phyloP scores from a whole-genome alignment of 2,329 filamentous ascomycete genomes.

The Neurospora crassa region DNA sequence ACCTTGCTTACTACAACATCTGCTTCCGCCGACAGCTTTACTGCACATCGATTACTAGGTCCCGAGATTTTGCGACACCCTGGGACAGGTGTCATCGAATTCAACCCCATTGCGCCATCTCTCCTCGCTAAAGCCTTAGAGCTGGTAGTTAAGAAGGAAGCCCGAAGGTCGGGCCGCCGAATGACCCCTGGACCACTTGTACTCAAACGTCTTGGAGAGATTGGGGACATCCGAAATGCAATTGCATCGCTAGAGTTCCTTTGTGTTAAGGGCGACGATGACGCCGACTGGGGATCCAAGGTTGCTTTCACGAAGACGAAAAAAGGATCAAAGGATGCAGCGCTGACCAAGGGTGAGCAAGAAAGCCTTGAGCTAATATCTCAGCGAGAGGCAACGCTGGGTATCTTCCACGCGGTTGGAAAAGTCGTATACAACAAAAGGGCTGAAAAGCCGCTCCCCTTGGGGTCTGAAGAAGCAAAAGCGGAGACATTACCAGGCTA shows the following conservation, averaged over 20 bases:
- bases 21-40: slow-evolving; percentile 82
- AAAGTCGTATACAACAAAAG: slow-evolving; percentile 97
- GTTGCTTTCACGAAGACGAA: slow-evolving; percentile 62
- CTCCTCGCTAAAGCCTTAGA: slow-evolving; percentile 78
- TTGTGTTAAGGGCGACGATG: slow-evolving; percentile 70
- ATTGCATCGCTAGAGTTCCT: slow-evolving; percentile 87
- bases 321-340: slow-evolving; percentile 46
- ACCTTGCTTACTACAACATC: slow-evolving; percentile 78
- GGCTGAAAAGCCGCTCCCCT: slow-evolving; percentile 39
- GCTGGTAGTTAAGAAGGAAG: slow-evolving; percentile 74
- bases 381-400: slow-evolving; percentile 79
- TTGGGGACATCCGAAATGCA: slow-evolving; percentile 89
- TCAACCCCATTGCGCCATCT: slow-evolving; percentile 84
- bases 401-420: slow-evolving; percentile 92
- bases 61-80: slow-evolving; percentile 78
- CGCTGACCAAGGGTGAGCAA: slow-evolving; percentile 65
- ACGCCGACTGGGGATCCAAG: slow-evolving; percentile 65
- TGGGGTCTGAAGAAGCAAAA: slow-evolving; percentile 26
- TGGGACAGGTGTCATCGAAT: slow-evolving; percentile 72
- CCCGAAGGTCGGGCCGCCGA: slow-evolving; percentile 63
- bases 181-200: slow-evolving; percentile 71
- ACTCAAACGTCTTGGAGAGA: slow-evolving; percentile 69
- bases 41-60: slow-evolving; percentile 79
- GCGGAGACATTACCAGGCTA: slow-evolving; percentile 51
- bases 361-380: slow-evolving; percentile 74